A percentile compares a stretch with the other conserved stretches of the same genome.
Conservation (phyloP, 176 grass and related monocot species). For the Olyra latifolia region DNA sequence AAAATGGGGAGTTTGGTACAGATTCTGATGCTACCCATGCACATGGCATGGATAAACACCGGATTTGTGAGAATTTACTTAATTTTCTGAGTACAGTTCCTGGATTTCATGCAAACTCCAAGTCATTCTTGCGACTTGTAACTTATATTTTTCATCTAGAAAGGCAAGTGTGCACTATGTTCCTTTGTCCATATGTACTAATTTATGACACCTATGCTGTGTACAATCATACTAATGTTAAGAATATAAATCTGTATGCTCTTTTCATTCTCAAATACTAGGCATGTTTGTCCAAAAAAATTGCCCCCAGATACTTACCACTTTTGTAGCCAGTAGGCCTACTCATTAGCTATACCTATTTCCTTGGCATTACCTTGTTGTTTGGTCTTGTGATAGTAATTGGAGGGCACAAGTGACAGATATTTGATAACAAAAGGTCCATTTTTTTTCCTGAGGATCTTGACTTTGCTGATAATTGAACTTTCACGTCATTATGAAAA, state of each 20-base stretch:
- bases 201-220: conserved; percentile 9
- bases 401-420: conserved; percentile 12
- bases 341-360: background rate
- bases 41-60: conserved; percentile 46
- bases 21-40: conserved; percentile 32
- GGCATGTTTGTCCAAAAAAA: background rate
- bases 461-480: conserved; percentile 12
- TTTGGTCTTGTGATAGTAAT: conserved; percentile 14
- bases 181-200: conserved; percentile 27
- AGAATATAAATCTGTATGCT: background rate
- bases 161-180: conserved; percentile 58
- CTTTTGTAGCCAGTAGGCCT: background rate
- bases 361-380: background rate
- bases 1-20: conserved; percentile 39
- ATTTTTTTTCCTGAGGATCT: conserved; percentile 20
- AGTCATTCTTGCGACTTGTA: conserved; percentile 51
- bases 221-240: background rate
- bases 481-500: conserved; percentile 16
- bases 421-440: background rate
- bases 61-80: conserved; percentile 71
- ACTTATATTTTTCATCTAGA: conserved; percentile 88
- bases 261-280: background rate
- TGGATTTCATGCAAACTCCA: conserved; percentile 65
- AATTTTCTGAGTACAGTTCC: conserved; percentile 63
- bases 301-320: background rate